These are phyloP conservation scores for Micromonas pusilla DNA, from an alignment of 139 green algal genomes.

Conservation along the genomic window DNA sequence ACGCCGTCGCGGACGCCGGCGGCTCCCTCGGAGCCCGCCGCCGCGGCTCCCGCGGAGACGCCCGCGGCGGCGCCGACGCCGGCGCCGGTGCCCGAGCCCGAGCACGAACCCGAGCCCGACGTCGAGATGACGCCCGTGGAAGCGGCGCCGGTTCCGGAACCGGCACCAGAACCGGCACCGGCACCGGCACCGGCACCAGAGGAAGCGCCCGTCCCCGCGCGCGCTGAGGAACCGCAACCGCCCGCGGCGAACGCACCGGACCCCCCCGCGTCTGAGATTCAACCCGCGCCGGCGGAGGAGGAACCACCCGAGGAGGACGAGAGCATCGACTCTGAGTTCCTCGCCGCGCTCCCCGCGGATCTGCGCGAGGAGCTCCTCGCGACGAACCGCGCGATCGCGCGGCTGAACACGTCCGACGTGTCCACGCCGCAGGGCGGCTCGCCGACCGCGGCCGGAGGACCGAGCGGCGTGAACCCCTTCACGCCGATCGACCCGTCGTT, in stretches of 20 bases:
- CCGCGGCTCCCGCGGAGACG: neutral
- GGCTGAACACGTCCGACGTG: conserved; percentile 33
- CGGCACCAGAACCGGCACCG: too few species aligned
- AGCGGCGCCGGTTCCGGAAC: too few species aligned
- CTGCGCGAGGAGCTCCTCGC: conserved; percentile 83
- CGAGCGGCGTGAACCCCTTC: neutral
- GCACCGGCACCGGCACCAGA: too few species aligned
- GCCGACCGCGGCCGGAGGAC: too few species aligned
- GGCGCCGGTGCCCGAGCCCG: neutral
- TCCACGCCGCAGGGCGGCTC: neutral
- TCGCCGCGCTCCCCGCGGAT: conserved; percentile 83
- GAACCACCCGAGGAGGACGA: neutral
- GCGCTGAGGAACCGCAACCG: conserved; percentile 11
- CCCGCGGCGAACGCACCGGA: neutral
- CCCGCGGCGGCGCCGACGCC: too few species aligned
- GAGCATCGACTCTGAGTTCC: conserved; percentile 83
- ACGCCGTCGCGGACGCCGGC: neutral
- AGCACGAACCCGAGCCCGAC: neutral
- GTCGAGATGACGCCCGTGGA: too few species aligned
- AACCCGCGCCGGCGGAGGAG: neutral
- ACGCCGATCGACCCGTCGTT: conserved; percentile 78
- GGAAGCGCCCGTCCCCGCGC: too few species aligned
- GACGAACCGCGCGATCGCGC: neutral
- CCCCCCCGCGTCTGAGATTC: too few species aligned
- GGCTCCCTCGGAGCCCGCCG: neutral